phyloP scores from a whole-genome alignment of 176 grass and related monocot species.

The Bothriochloa decipiens region DNA sequence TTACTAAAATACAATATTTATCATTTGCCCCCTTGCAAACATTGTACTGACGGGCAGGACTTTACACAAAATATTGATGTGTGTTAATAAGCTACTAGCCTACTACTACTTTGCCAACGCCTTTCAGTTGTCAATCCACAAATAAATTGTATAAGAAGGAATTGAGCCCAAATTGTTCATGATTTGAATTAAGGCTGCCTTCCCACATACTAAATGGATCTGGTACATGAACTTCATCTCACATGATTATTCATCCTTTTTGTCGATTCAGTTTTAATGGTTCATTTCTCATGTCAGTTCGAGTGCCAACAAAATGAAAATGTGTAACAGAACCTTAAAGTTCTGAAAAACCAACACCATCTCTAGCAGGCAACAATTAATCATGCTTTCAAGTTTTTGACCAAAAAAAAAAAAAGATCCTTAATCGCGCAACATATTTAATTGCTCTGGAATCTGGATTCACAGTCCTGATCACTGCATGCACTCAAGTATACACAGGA shows the following conservation, averaged over 20 bases:
- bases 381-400: not conserved
- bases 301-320: not conserved
- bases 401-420: not conserved
- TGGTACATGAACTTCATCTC: not conserved
- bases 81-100: not conserved
- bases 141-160: not conserved
- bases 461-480: not conserved
- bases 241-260: not conserved
- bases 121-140: not conserved
- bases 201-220: not conserved
- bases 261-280: not conserved
- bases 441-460: not conserved
- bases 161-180: not conserved
- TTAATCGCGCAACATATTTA: not conserved
- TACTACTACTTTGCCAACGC: not conserved
- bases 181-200: not conserved
- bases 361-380: slow-evolving; percentile 3
- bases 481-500: not conserved
- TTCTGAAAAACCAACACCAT: not conserved
- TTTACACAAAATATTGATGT: not conserved
- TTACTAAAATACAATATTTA: not conserved
- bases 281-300: not conserved
- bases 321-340: slow-evolving; percentile 13
- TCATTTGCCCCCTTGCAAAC: not conserved
- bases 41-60: not conserved